Conservation (phyloP, 2,329 filamentous ascomycete genomes). For the Pezicula neosporulosa region DNA sequence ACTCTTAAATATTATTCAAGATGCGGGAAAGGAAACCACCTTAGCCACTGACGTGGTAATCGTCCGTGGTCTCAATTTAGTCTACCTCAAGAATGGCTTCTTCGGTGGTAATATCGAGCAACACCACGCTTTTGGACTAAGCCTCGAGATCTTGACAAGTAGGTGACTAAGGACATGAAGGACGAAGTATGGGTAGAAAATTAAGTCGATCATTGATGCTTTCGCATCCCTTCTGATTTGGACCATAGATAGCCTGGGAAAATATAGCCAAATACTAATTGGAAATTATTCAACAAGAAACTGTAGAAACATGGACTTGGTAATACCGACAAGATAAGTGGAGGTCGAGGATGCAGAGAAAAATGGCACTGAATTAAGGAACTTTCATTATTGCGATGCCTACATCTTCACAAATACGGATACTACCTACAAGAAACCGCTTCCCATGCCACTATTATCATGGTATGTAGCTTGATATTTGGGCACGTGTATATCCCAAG, state of each 20-base stretch:
- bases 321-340: constrained; percentile 10
- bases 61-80: constrained; percentile 32
- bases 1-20: constrained; percentile 3
- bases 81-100: constrained; percentile 33
- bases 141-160: constrained; percentile 29
- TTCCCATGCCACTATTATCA: constrained; percentile 25
- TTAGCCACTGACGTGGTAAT: constrained; percentile 31
- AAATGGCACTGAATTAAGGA: constrained; percentile 10
- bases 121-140: constrained; percentile 35
- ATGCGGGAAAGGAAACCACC: background rate
- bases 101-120: constrained; percentile 40
- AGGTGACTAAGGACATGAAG: no score
- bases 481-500: constrained; percentile 31
- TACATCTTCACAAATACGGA: constrained; percentile 15
- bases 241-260: constrained; percentile 32
- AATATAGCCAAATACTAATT: no score
- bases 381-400: constrained; percentile 17
- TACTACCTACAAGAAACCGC: constrained; percentile 22
- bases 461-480: constrained; percentile 27
- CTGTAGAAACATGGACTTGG: constrained; percentile 10
- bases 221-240: constrained; percentile 31
- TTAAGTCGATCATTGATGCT: constrained; percentile 29
- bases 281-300: constrained; percentile 27
- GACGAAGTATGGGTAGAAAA: constrained; percentile 28
- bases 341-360: constrained; percentile 8